Base-by-base conservation (phyloP, 2,329 filamentous ascomycete species). In the Graphilbum fragrans region DNA sequence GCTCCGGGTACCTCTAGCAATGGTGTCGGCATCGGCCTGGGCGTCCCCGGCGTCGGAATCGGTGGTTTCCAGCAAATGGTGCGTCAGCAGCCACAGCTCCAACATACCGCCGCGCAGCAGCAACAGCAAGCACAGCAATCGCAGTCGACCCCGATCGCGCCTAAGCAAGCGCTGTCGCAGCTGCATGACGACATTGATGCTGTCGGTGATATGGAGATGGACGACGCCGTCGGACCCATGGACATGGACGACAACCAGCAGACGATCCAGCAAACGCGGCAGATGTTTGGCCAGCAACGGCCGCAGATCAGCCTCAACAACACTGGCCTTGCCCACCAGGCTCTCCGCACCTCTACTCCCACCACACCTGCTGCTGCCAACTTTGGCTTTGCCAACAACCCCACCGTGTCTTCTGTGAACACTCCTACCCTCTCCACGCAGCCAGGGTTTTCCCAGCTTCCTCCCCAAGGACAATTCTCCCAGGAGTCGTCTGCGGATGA, bases 181-280 rank as follows among this genome's bases (percentile, higher is more conserved):
- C 61, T 72, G 54, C 62, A 62, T 43, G 66, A 81, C 45, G 82
- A 94, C 46, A 78, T 94, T 67, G 88, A 94, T 54, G 78, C 85
- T 17, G 76, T 93, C 23, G 87, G 86, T 40, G 86, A 94, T 55
- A 95, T 96, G 90, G 90, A 96, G 55, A 84, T 96, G 81, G 90
- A 96, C 55, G 87, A 94, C 52, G 74, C 79, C 8, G 69, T 84
- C 38, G 79, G 76, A 4, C 65, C 70, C 39, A 73, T 80, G 72
- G 77, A 81, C 43, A 64, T 78, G 53, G 71, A 77, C 37, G 72
- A 77, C 47, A 73, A 62, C 50, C 72, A 80, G 39, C 69, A 74
- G 48, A 74, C 77, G 29, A 77, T 84, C 53, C 82, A 84, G 51
- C 77, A 82, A 53, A 74, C 77, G 18, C 72, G 80, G 35, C 79